phyloP scores from a whole-genome alignment of 2,329 filamentous ascomycete genomes.

The Macrophomina tecta region DNA sequence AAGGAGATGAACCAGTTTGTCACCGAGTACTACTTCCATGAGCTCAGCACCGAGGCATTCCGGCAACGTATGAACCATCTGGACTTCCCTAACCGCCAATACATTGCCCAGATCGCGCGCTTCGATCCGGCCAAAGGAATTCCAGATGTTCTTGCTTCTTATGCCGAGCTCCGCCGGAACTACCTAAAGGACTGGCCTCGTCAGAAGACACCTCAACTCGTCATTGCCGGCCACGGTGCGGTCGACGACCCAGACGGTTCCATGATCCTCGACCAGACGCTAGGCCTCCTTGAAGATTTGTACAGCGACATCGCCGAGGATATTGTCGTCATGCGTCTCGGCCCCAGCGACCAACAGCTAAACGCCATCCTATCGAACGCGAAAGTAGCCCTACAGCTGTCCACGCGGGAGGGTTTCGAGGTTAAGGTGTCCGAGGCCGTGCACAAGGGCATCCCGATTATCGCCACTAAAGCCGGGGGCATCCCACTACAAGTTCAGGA shows the following conservation, averaged over 20 bases:
- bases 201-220: constrained; percentile 69
- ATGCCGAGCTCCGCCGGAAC: constrained; percentile 71
- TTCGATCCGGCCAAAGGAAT: constrained; percentile 88
- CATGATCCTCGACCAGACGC: constrained; percentile 73
- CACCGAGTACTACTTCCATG: constrained; percentile 72
- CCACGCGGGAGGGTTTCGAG: constrained; percentile 82
- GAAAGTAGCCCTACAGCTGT: constrained; percentile 77
- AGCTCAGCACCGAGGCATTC: constrained; percentile 70
- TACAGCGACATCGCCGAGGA: constrained; percentile 59
- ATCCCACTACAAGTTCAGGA: constrained; percentile 80
- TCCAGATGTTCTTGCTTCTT: constrained; percentile 75
- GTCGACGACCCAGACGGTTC: constrained; percentile 81
- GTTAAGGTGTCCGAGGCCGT: constrained; percentile 85
- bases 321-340: constrained; percentile 77
- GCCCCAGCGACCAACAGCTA: constrained; percentile 79
- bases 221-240: constrained; percentile 79
- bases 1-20: constrained; percentile 75
- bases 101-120: constrained; percentile 80
- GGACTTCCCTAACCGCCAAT: constrained; percentile 67
- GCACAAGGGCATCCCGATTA: constrained; percentile 79
- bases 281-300: constrained; percentile 67
- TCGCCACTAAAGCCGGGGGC: constrained; percentile 76
- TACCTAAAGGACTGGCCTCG: constrained; percentile 59
- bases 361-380: constrained; percentile 77
- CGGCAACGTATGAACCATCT: constrained; percentile 65